Evolutionary conservation across 495 filamentous ascomycete species (phyloP).

Genomic region (Penicillium ochrochloron): DNA sequence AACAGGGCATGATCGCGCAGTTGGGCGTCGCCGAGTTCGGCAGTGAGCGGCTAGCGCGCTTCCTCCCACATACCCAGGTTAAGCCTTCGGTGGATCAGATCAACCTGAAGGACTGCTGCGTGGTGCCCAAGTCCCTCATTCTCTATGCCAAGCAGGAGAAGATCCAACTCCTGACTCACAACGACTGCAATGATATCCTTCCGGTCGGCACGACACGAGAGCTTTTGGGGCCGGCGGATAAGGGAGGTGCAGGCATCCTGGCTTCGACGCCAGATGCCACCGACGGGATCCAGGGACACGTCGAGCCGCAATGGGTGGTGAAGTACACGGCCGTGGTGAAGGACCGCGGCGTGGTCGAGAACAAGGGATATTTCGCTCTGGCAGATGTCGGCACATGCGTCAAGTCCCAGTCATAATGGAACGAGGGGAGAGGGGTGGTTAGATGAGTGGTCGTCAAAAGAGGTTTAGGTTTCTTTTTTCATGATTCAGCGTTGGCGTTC

Average conservation of each 20-base stretch:
- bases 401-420: conserved; percentile 28
- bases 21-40: conserved; percentile 93
- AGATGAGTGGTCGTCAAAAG: conserved; percentile 21
- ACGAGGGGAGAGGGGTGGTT: background rate
- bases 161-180: conserved; percentile 91
- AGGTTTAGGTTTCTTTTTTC: conserved; percentile 19
- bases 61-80: conserved; percentile 67
- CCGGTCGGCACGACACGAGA: conserved; percentile 83
- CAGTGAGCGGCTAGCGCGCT: conserved; percentile 71
- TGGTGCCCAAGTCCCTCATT: conserved; percentile 87
- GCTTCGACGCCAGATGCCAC: conserved; percentile 51
- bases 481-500: conserved; percentile 44
- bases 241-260: conserved; percentile 67
- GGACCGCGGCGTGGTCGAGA: conserved; percentile 95
- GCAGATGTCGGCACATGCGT: conserved; percentile 65
- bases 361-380: conserved; percentile 93
- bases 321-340: conserved; percentile 99
- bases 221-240: conserved; percentile 68
- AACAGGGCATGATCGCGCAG: conserved; percentile 68
- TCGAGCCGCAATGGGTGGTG: conserved; percentile 90
- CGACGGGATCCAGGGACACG: conserved; percentile 67
- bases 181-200: conserved; percentile 90
- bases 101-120: conserved; percentile 95
- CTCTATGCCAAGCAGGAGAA: conserved; percentile 80
- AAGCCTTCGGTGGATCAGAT: conserved; percentile 92